These are phyloP conservation scores for Lablab purpureus DNA, from an alignment of 306 rosid genomes.

Conservation along the genomic window DNA sequence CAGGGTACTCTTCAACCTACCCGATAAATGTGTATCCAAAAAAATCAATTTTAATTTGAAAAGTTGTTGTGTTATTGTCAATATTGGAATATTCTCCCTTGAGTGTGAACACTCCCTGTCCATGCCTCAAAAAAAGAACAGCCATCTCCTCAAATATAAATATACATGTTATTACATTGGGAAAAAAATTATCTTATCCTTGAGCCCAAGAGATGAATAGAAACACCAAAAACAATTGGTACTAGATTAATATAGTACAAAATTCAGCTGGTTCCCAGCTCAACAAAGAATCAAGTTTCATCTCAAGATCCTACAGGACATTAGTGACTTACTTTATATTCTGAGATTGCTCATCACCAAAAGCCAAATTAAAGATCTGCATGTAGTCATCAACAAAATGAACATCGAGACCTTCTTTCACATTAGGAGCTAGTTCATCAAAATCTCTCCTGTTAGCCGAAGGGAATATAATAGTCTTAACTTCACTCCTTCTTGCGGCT, in stretches of 20 bases:
- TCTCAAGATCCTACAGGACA: conserved; percentile 33
- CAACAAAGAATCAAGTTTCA: conserved; percentile 43
- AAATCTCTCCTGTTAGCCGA: conserved; percentile 90
- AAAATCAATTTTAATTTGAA: not conserved
- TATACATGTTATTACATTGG: conserved; percentile 48
- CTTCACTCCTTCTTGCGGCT: conserved; percentile 91
- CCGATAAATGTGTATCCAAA: not conserved
- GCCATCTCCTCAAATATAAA: conserved; percentile 18
- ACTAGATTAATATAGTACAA: conserved; percentile 37
- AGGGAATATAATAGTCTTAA: conserved; percentile 90
- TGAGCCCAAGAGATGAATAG: conserved; percentile 17
- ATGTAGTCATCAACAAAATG: conserved; percentile 88
- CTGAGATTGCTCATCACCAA: conserved; percentile 53
- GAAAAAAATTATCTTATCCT: conserved; percentile 6
- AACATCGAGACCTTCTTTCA: conserved; percentile 94
- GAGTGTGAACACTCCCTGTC: conserved; percentile 1
- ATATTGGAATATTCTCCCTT: conserved; percentile 18
- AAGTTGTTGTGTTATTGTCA: not conserved
- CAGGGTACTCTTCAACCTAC: not conserved
- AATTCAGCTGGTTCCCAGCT: conserved; percentile 52
- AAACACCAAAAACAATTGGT: not conserved
- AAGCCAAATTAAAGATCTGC: conserved; percentile 81
- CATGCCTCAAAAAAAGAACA: not conserved
- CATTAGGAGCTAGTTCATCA: conserved; percentile 88
- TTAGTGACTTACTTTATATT: conserved; percentile 41